Base-by-base conservation (phyloP, 257 asterid genomes). In the Scutellaria galericulata region DNA sequence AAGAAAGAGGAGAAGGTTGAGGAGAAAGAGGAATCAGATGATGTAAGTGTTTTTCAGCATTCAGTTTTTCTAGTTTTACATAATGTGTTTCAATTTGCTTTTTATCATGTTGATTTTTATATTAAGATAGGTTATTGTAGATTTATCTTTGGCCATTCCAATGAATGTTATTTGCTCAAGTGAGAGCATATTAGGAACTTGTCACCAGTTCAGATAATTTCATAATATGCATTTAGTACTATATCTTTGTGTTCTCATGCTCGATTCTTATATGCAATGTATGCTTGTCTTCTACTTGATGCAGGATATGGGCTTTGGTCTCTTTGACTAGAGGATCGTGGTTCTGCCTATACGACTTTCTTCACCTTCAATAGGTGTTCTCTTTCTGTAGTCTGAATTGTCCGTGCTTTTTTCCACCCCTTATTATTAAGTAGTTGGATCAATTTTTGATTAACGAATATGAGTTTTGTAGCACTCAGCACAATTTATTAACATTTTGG, bases 11-110 rank as follows among this genome's bases (percentile, higher is more conserved):
- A 79, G 72, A 79, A 74, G 58, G 79, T 73, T 15, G 79, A 74
- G 45, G 83, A 79, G 77, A 72, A 79, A 44, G 79, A 79, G 46
- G 83, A 79, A 62, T 79, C 83, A n/a, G 79, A 79, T 69, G 83
- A 75, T 11, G 81, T 78, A 66, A 78, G 82, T 68, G 6, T 9
- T 47, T 18, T 58, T 39, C 6, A 13, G 2, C 48, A 22, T 8
- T 63, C 7, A 5, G 1, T 13, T 6, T 5, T 3, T 41, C 5
- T 4, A 62, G 6, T 37, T 51, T 7, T 20, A 11, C 5, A 13
- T 22, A 47, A 3, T 56, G 27, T 42, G 41, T 12, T 7, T 18
- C 3, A 18, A 39, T 12, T 9, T 35, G 57, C 9, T 1, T 50
- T 48, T 24, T 3, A 7, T 7, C 13, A 2, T 18, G 39, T 46